A percentile compares a stretch with the other conserved stretches of the same genome.
Conservation (phyloP, 768 basidiomycete species). For the Lactarius quietus region DNA sequence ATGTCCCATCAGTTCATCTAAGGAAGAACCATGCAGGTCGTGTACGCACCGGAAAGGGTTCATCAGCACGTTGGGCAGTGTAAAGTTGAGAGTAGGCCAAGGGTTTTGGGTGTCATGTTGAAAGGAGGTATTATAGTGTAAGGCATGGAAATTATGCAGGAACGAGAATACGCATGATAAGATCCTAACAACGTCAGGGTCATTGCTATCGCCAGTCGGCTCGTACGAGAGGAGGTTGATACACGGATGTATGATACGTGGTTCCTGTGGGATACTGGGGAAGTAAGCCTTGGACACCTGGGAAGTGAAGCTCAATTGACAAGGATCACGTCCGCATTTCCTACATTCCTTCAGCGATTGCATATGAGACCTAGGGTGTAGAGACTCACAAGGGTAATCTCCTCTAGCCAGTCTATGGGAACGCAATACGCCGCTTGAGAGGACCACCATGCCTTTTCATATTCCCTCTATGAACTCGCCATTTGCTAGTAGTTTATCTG, state of each 20-base stretch:
- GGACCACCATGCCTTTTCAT: slow-evolving; percentile 39
- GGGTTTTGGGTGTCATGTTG: slow-evolving; percentile 37
- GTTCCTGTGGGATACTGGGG: slow-evolving; percentile 55
- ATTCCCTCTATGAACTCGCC: slow-evolving; percentile 60
- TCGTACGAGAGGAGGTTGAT: slow-evolving; percentile 83
- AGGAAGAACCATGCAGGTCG: too few species aligned
- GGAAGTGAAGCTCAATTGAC: slow-evolving; percentile 89
- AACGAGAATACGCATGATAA: slow-evolving; percentile 48
- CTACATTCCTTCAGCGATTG: slow-evolving; percentile 37
- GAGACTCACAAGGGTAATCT: slow-evolving; percentile 74
- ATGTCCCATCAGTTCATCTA: too few species aligned
- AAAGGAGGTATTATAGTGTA: slow-evolving; percentile 39
- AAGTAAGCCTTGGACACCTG: slow-evolving; percentile 76
- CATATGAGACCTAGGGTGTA: background rate
- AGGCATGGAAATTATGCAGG: background rate
- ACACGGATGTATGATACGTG: slow-evolving; percentile 90
- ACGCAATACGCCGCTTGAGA: slow-evolving; percentile 77
- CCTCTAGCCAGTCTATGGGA: slow-evolving; percentile 90
- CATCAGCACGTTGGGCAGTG: slow-evolving; percentile 80
- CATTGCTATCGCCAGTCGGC: slow-evolving; percentile 36
- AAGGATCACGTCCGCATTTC: slow-evolving; percentile 85
- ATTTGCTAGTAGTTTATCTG: slow-evolving; percentile 84
- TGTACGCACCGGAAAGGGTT: too few species aligned
- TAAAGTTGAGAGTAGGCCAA: slow-evolving; percentile 87
- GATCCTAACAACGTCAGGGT: slow-evolving; percentile 52